These are phyloP conservation scores for Samsoniella hepiali DNA, from an alignment of 2,329 filamentous ascomycete species.

Conservation along the genomic window DNA sequence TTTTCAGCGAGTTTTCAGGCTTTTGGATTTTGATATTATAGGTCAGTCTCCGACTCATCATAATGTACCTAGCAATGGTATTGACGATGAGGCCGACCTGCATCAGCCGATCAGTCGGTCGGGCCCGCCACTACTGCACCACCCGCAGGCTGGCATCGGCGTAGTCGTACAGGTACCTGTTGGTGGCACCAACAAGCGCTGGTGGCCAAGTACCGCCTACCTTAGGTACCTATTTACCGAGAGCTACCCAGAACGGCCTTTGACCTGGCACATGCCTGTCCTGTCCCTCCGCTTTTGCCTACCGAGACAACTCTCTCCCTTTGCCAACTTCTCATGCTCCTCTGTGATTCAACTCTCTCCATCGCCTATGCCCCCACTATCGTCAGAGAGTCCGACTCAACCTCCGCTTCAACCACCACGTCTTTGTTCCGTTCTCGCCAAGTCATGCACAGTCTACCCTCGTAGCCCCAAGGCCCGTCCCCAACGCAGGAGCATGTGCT, in stretches of 20 bases:
- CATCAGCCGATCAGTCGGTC: too few relatives aligned
- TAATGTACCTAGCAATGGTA: too few relatives aligned
- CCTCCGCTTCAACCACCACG: not conserved
- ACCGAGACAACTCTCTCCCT: not conserved
- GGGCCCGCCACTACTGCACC: too few relatives aligned
- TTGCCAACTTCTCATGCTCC: not conserved
- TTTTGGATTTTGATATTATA: too few relatives aligned
- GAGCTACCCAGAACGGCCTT: too few relatives aligned
- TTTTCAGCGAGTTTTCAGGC: too few relatives aligned
- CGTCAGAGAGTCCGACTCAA: not conserved
- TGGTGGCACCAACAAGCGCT: not conserved
- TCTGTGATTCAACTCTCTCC: not conserved
- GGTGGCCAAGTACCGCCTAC: not conserved
- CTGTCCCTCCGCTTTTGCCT: not conserved
- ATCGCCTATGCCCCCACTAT: not conserved
- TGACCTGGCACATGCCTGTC: not conserved
- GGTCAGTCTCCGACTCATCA: too few relatives aligned
- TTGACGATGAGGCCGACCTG: too few relatives aligned
- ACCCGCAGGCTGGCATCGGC: too few relatives aligned
- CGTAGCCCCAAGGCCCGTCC: conserved; percentile 1
- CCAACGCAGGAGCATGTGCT: conserved; percentile 23
- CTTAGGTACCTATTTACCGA: too few relatives aligned
- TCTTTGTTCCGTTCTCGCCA: not conserved
- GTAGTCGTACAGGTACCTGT: not conserved
- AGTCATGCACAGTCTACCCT: not conserved